A percentile compares a stretch with the other conserved stretches of the same genome.
These are phyloP conservation scores for Isabelozyma gotoi DNA, from an alignment of 805 yeast species.

Conservation along the genomic window DNA sequence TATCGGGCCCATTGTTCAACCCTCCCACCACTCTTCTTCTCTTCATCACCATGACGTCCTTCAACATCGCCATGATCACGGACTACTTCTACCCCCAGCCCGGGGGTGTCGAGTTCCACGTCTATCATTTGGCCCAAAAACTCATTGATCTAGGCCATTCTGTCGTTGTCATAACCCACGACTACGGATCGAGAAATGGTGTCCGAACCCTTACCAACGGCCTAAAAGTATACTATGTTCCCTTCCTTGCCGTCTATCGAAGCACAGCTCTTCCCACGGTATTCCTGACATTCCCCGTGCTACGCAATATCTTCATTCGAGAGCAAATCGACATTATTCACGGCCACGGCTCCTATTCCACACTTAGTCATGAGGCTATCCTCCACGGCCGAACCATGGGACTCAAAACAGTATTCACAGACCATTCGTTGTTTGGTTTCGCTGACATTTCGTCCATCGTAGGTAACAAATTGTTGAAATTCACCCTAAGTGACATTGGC, in stretches of 20 bases:
- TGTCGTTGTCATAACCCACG: slow-evolving; percentile 85
- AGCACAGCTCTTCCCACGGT: slow-evolving; percentile 88
- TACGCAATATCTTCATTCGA: slow-evolving; percentile 80
- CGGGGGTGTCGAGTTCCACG: slow-evolving; percentile 96
- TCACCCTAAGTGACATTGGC: slow-evolving; percentile 81
- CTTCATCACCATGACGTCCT: slow-evolving; percentile 18
- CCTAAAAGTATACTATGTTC: slow-evolving; percentile 87
- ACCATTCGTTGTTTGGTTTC: slow-evolving; percentile 94
- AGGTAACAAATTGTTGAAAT: slow-evolving; percentile 83
- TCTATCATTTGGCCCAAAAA: slow-evolving; percentile 85
- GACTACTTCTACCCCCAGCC: slow-evolving; percentile 98
- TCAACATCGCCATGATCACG: slow-evolving; percentile 70
- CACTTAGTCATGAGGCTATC: slow-evolving; percentile 85
- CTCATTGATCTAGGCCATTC: slow-evolving; percentile 79
- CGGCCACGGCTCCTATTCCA: slow-evolving; percentile 90
- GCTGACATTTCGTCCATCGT: slow-evolving; percentile 79
- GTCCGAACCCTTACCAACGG: slow-evolving; percentile 85
- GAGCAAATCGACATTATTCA: slow-evolving; percentile 89
- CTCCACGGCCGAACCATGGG: slow-evolving; percentile 95
- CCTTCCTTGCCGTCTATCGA: slow-evolving; percentile 75
- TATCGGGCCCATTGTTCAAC: no score
- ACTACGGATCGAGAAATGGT: slow-evolving; percentile 80
- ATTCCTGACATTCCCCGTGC: slow-evolving; percentile 80
- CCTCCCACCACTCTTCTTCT: no score
- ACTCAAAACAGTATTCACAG: slow-evolving; percentile 86